Percentiles rank a stretch among this genome's conserved stretches.
Conservation (phyloP, 371 early-diverging fungal species). For the Mortierella sp. region DNA sequence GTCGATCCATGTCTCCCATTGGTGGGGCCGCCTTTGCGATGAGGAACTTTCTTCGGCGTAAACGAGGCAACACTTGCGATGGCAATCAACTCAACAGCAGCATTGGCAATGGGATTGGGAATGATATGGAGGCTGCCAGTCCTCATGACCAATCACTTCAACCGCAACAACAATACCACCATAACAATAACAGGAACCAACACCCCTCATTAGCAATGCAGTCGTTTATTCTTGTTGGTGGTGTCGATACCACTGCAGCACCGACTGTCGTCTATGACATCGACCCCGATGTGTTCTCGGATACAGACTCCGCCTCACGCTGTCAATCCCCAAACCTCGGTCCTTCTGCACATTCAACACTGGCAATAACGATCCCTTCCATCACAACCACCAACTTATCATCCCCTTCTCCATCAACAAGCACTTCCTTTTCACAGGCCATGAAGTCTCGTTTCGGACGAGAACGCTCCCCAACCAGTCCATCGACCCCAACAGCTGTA, state of each 20-base stretch:
- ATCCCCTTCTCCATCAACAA: neutral
- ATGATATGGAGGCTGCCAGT: neutral
- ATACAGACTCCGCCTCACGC: neutral
- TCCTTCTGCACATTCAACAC: neutral
- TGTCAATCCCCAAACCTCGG: neutral
- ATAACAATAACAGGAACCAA: neutral
- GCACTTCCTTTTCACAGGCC: conserved; percentile 14
- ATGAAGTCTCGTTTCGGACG: conserved; percentile 19
- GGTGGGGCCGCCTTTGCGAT: conserved; percentile 37
- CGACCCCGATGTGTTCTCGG: neutral
- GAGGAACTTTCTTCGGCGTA: conserved; percentile 41
- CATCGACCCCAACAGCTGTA: neutral
- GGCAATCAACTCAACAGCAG: neutral
- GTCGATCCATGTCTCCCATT: conserved; percentile 45
- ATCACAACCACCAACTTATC: conserved; percentile 10
- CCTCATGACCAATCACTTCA: neutral
- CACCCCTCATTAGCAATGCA: neutral
- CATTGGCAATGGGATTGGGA: neutral
- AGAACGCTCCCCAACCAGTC: neutral
- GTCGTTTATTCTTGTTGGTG: conserved; percentile 32
- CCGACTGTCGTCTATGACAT: conserved; percentile 20
- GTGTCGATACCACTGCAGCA: conserved; percentile 15
- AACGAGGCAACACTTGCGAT: conserved; percentile 21
- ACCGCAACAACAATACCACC: neutral
- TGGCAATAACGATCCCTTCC: neutral